Evolutionary conservation across 495 filamentous ascomycete genomes (phyloP), one percentile per base, ranked within the genome.

Genomic region (Pyrenopolyporus hunteri): DNA sequence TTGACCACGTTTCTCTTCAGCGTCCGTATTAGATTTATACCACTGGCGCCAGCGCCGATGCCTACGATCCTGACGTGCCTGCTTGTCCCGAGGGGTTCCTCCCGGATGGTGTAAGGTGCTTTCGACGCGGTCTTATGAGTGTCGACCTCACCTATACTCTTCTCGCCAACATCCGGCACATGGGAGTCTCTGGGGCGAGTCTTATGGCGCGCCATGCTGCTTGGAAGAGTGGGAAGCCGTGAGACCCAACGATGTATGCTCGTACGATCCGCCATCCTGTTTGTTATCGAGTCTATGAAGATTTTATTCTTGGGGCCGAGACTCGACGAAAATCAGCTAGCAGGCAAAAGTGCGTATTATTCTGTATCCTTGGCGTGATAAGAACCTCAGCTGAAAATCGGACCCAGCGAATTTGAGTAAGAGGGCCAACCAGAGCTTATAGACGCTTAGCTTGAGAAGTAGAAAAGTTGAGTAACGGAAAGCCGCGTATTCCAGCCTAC

Each of bases 31-130:
- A 80, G 64, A 55, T 82, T 77, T 50, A 82, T 68, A 16, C 78
- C 77, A 59, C 76, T 80, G 6, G 74, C 74, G n/a, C 79, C 79
- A 22, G 80, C 80, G 0, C 80, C 79, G 40, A 82, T 77, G 28
- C 70, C 75, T 43, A 81, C 70, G 57, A 81, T 78, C 40, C 78
- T 76, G 64, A 81, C 66, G 59, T 72, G 75, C 31, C 73, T 73
- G 6, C 71, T 35, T 23, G 78, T 67, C 9, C 78, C 78, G 29
- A 80, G 72, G 9, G 78, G 78, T 29, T 76, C 52, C 40, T 81
- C 77, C 28, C 45, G 68, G n/a, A 78, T 59, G 2, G 68, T 62
- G 60, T 79, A 80, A 11, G 67, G 47, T 25, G 47, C 29, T 8
- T 55, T 65, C 28, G 20, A 63, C 64, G 17, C 8, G 9, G 23